Base-by-base conservation (phyloP, 2,329 filamentous ascomycete genomes). In the Fusarium nisikadoi region DNA sequence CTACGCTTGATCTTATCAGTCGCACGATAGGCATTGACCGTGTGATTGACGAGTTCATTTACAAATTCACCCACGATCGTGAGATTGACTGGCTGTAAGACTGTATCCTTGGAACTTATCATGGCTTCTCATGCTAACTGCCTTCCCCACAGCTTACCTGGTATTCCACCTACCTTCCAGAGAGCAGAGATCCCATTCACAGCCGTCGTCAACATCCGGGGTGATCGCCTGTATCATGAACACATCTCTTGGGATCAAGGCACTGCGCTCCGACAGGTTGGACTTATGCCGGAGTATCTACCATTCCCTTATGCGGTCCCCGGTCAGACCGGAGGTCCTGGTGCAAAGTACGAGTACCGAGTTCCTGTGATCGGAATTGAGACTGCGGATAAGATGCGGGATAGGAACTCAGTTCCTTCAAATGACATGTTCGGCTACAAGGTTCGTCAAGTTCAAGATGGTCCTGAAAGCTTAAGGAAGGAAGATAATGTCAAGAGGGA, bases 21-120 rank as follows among this genome's bases (percentile, higher is more conserved):
- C 87, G 92, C 2, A 94, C 92, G 0, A 83, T 94, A 1, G 92
- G 92, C 0, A 86, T 91, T 3, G 92, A 95, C 74, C 86, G 92
- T 1, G 86, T 95, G 0, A 86, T 93, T 10, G 91, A 93, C 69
- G 91, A 93, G 77, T 93, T 93, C 68, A 84, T 92, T 35, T 89
- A 89, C 76, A 86, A 84, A 38, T 87, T 91, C 55, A 92, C 90
- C 0, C 91, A 93, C 74, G 84, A 88, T 62, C 84, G 81, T 27
- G 83, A 85, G 35, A 83, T 93, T 7, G 90, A 92, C 76, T 93
- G 91, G 91, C 83, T 93, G 90, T 93, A 80, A 81, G 88, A 9
- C 5, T 50, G 2, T 10, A 7, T 3, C 8, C 16, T 5, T 8
- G 3, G n/a, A 23, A 14, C n/a, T 23, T 5, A 6, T 8, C 12